These are phyloP conservation scores for Colletotrichum filicis DNA, from an alignment of 2,329 filamentous ascomycete genomes.

Conservation along the genomic window DNA sequence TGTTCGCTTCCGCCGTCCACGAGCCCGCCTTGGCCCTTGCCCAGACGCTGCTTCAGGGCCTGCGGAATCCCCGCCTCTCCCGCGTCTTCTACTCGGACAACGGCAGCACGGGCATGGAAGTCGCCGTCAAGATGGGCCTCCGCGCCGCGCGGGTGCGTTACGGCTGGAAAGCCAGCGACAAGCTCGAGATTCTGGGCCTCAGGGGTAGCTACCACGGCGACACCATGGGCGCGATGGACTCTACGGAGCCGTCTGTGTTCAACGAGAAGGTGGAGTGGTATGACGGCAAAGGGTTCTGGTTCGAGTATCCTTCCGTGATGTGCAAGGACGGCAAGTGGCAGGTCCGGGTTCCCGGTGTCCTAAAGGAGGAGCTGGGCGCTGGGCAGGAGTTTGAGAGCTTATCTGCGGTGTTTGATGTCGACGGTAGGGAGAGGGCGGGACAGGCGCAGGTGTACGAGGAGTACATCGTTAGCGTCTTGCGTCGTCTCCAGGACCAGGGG, in stretches of 20 bases:
- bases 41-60: constrained; percentile 67
- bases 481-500: constrained; percentile 63
- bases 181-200: constrained; percentile 77
- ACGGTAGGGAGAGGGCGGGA: constrained; percentile 55
- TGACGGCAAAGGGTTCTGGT: constrained; percentile 80
- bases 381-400: constrained; percentile 59
- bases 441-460: constrained; percentile 64
- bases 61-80: constrained; percentile 72
- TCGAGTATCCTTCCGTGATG: constrained; percentile 79
- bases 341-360: constrained; percentile 64
- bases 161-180: constrained; percentile 67
- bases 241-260: constrained; percentile 78
- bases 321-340: constrained; percentile 75
- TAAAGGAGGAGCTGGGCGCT: constrained; percentile 58
- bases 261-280: constrained; percentile 93
- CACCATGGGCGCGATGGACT: constrained; percentile 90
- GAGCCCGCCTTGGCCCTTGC: constrained; percentile 79
- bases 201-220: constrained; percentile 89
- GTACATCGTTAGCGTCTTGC: constrained; percentile 68
- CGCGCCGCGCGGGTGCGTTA: constrained; percentile 75
- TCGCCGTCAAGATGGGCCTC: constrained; percentile 87
- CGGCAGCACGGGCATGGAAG: constrained; percentile 84
- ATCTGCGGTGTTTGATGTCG: constrained; percentile 69
- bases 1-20: constrained; percentile 86
- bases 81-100: constrained; percentile 89